A percentile compares a stretch with the other conserved stretches of the same genome.
Conservation (phyloP, 345 rosid species). For the Murraya koenigii region DNA sequence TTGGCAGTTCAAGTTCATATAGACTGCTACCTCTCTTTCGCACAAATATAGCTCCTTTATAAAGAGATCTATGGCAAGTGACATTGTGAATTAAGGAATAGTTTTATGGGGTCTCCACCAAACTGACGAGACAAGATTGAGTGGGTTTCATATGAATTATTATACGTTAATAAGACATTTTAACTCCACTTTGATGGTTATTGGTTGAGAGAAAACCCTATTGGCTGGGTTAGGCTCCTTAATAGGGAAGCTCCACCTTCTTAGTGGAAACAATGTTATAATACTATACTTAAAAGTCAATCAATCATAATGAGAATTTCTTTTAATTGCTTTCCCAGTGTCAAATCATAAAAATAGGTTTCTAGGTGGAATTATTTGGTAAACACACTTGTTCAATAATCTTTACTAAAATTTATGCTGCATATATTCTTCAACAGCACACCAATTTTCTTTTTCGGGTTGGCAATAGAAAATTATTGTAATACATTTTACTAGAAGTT, state of each 20-base stretch:
- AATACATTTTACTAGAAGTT: neutral
- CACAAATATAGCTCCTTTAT: neutral
- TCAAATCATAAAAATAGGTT: neutral
- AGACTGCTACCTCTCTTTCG: neutral
- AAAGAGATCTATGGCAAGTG: neutral
- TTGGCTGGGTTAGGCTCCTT: slow-evolving; percentile 19
- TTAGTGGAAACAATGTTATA: slow-evolving; percentile 13
- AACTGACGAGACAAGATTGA: slow-evolving; percentile 10
- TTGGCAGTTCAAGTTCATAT: neutral
- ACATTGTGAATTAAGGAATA: neutral
- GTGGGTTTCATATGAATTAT: slow-evolving; percentile 12
- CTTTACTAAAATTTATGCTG: neutral
- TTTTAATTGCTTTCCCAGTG: slow-evolving; percentile 12
- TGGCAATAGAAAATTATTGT: neutral
- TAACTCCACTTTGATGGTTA: slow-evolving; percentile 3
- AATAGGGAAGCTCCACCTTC: slow-evolving; percentile 21
- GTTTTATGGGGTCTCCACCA: slow-evolving; percentile 11
- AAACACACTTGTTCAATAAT: too few relatives aligned
- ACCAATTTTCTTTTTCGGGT: neutral
- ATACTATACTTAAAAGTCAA: neutral
- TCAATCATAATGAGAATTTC: slow-evolving; percentile 14
- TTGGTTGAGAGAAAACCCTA: neutral
- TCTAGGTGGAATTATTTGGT: too few relatives aligned
- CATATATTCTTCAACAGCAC: too few relatives aligned
- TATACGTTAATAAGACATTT: neutral